Evolutionary conservation across 129 eudicot species (phyloP).

Genomic region (Heracleum sosnowskyi): DNA sequence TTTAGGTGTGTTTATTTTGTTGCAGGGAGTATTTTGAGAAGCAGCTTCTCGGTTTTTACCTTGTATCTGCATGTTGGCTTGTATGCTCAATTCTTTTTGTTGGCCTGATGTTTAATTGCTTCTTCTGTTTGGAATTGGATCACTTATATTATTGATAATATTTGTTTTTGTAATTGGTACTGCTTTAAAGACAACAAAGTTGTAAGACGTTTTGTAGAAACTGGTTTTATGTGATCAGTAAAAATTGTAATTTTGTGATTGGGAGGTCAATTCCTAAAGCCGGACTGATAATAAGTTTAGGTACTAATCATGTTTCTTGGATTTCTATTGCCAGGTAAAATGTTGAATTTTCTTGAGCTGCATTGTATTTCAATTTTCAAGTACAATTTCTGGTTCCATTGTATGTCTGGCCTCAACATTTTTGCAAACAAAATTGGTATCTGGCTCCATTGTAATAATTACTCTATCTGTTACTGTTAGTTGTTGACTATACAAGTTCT

Average conservation of each 20-base stretch:
- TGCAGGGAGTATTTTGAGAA: neutral
- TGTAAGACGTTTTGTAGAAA: neutral
- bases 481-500: neutral
- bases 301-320: neutral
- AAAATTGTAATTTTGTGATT: slow-evolving; percentile 7
- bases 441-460: neutral
- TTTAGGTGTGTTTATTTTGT: neutral
- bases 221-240: slow-evolving; percentile 11
- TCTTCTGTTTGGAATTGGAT: slow-evolving; percentile 1
- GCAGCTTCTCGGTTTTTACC: neutral
- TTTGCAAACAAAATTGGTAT: neutral
- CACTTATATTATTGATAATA: neutral
- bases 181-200: neutral
- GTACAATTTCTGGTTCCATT: neutral
- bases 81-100: neutral
- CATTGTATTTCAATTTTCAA: too few relatives aligned
- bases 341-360: neutral
- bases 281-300: neutral
- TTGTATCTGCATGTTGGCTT: neutral
- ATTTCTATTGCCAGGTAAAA: neutral
- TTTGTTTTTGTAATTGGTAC: slow-evolving; percentile 1
- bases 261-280: neutral
- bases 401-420: neutral
- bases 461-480: neutral
- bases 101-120: neutral